Conservation (phyloP, 2,329 filamentous ascomycete species). For the Elsinoe necatrix region DNA sequence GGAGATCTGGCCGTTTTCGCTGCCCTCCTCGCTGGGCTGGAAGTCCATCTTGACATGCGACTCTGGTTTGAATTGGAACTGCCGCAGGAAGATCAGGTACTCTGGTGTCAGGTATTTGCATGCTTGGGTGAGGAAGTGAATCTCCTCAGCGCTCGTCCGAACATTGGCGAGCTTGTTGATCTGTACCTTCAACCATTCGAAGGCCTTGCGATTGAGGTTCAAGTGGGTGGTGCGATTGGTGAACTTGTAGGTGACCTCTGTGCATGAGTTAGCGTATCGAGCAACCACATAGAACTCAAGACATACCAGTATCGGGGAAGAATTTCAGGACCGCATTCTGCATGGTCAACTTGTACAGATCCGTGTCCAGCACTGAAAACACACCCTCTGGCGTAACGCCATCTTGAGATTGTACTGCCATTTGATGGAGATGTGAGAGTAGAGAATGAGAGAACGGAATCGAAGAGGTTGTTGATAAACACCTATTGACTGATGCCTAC, state of each 20-base stretch:
- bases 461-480: not conserved
- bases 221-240: constrained; percentile 94
- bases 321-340: constrained; percentile 93
- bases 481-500: constrained; percentile 7
- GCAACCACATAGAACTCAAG: not conserved
- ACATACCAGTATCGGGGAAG: constrained; percentile 59
- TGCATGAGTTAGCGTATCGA: constrained; percentile 16
- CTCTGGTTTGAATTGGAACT: constrained; percentile 70
- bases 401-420: constrained; percentile 14
- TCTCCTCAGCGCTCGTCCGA: constrained; percentile 67
- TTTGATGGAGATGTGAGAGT: not conserved
- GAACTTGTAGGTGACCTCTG: constrained; percentile 78
- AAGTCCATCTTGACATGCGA: constrained; percentile 73
- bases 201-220: constrained; percentile 75
- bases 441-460: not conserved
- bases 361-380: constrained; percentile 44
- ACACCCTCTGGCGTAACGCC: constrained; percentile 31
- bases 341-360: constrained; percentile 97
- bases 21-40: constrained; percentile 43
- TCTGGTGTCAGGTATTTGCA: constrained; percentile 71
- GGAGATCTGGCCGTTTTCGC: constrained; percentile 63
- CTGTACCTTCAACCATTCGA: constrained; percentile 75
- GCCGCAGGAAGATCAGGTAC: constrained; percentile 73
- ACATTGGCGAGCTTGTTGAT: constrained; percentile 79
- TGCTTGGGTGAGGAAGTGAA: constrained; percentile 64